Percentiles rank a stretch among this genome's conserved stretches.
These are phyloP conservation scores for Ogataea angusta DNA, from an alignment of 805 yeast genomes.

Conservation along the genomic window DNA sequence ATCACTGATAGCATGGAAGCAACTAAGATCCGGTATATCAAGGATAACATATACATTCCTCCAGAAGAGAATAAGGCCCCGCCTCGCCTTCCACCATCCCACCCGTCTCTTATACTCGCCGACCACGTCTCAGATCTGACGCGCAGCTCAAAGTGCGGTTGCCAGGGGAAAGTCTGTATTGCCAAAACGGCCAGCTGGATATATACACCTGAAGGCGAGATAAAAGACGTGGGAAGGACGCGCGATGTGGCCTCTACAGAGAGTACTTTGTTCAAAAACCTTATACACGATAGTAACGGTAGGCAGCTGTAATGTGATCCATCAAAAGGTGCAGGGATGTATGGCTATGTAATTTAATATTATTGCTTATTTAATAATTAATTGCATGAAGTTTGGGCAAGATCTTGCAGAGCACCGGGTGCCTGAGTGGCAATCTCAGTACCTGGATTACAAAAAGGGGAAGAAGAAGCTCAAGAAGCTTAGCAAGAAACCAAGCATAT, in stretches of 20 bases:
- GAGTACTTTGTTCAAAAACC: slow-evolving; percentile 27
- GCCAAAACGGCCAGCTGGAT: slow-evolving; percentile 35
- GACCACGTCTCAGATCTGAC: slow-evolving; percentile 30
- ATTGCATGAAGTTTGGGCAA: slow-evolving; percentile 66
- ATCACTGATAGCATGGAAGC: slow-evolving; percentile 30
- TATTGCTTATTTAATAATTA: not conserved
- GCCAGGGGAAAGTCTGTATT: slow-evolving; percentile 34
- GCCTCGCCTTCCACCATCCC: slow-evolving; percentile 32
- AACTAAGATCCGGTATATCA: slow-evolving; percentile 29
- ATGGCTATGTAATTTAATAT: not conserved
- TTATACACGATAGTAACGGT: slow-evolving; percentile 21
- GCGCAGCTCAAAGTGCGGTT: slow-evolving; percentile 32
- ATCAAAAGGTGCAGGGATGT: slow-evolving; percentile 2
- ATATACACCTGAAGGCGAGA: slow-evolving; percentile 35
- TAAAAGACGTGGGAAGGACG: slow-evolving; percentile 18
- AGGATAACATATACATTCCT: slow-evolving; percentile 34
- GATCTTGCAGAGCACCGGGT: slow-evolving; percentile 64
- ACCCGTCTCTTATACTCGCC: slow-evolving; percentile 34
- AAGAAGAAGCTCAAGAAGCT: slow-evolving; percentile 37
- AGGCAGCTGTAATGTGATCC: slow-evolving; percentile 10
- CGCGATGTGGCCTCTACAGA: slow-evolving; percentile 29
- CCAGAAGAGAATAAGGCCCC: slow-evolving; percentile 16
- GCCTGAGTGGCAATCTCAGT: slow-evolving; percentile 86
- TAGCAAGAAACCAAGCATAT: slow-evolving; percentile 18
- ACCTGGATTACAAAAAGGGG: slow-evolving; percentile 63